These are phyloP conservation scores for Cymodocea nodosa DNA, from an alignment of 116 monocot genomes.

Conservation along the genomic window DNA sequence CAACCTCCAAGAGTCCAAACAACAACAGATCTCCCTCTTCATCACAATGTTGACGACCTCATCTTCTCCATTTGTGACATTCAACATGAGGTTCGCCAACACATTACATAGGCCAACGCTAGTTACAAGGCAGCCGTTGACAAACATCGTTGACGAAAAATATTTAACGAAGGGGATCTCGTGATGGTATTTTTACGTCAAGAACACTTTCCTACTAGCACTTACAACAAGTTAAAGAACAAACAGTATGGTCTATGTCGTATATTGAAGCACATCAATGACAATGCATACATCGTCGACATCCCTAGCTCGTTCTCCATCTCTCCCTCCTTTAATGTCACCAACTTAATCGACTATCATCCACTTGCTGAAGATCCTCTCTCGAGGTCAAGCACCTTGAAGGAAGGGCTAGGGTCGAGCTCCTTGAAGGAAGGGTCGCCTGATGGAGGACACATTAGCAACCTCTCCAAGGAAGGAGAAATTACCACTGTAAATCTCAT, in stretches of 20 bases:
- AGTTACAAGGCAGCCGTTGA: no score
- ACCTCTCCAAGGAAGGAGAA: no score
- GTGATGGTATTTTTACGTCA: slow-evolving; percentile 3
- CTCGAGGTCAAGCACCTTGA: not conserved
- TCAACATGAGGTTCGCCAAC: no score
- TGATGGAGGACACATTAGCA: not conserved
- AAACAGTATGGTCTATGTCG: not conserved
- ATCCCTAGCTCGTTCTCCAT: not conserved
- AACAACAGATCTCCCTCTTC: not conserved
- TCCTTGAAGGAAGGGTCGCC: no score
- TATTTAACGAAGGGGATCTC: not conserved
- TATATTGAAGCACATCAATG: not conserved
- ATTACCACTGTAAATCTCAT: no score
- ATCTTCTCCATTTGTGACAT: no score
- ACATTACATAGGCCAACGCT: no score
- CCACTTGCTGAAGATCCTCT: not conserved
- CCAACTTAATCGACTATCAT: not conserved
- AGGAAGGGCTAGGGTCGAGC: not conserved
- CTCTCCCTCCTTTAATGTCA: not conserved
- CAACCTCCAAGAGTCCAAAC: not conserved
- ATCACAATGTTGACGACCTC: no score
- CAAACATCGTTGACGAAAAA: not conserved
- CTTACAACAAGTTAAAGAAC: not conserved
- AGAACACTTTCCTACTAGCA: not conserved
- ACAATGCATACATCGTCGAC: slow-evolving; percentile 4